Evolutionary conservation across 495 filamentous ascomycete genomes (phyloP), one percentile per base, ranked within the genome.

Genomic region (Neurospora sp.): DNA sequence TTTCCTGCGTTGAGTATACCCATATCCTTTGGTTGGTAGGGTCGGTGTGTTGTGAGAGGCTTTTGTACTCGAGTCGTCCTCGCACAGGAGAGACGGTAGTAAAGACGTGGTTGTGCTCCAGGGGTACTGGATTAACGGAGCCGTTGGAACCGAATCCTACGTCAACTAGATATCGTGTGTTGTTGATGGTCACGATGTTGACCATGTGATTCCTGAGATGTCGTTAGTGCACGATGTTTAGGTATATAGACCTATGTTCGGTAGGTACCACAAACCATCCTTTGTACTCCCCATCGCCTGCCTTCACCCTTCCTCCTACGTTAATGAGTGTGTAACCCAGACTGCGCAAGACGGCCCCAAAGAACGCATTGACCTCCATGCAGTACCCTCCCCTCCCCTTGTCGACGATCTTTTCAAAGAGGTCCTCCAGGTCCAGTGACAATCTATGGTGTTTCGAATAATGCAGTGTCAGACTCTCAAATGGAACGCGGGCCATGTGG

Each of bases 281-380:
- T 24, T 69, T 77, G 71, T 82, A 84, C 19, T 77, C 76, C 2
- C 70, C 48, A 21, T 76, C 76, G 6, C n/a, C 43, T 11, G 43
- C 43, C 13, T 74, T 81, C 0, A 86, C 83, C 13, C 83, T 75
- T 13, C 77, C 85, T 7, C 85, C 86, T 0, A 76, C 77, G 38
- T 74, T 85, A 74, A 88, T 88, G 1, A 90, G 81, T 0, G 79
- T 75, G 72, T 85, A 94, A 0, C 91, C 92, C 4, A 94, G 78
- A 19, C 83, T 88, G 28, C 87, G 81, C 19, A 96, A 81, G 19
- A 93, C 81, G 24, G 85, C 85, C 45, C 86, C 86, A 62, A 94
- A 92, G 69, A 94, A 87, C 39, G 84, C 83, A 78, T 90, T 94
- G 70, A 87, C 85, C 76, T 94, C 92, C 86, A 94, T 90, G 81